Conservation (phyloP, 768 basidiomycete genomes). For the Leccinum disarticulatum region DNA sequence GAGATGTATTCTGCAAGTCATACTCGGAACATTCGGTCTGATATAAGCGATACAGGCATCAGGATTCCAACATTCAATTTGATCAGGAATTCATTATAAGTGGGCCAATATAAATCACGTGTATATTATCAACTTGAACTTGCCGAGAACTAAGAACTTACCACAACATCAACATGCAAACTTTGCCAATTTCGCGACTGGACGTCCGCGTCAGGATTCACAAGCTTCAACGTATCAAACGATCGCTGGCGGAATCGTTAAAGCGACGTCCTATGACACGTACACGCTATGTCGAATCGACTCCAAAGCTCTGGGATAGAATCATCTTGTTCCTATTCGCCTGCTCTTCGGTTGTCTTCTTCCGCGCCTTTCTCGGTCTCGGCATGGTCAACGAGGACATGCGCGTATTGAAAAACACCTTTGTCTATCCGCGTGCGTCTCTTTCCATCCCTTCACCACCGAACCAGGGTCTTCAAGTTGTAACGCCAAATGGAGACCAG, state of each 20-base stretch:
- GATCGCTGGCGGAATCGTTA: neutral
- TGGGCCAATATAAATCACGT: neutral
- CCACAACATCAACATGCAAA: constrained; percentile 18
- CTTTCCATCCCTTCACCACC: neutral
- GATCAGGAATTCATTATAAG: neutral
- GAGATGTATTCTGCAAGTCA: neutral
- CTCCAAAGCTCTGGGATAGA: constrained; percentile 22
- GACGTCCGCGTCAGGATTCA: neutral
- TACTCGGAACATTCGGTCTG: neutral
- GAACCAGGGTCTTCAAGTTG: neutral
- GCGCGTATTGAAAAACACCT: neutral
- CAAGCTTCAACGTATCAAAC: neutral
- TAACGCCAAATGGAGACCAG: neutral
- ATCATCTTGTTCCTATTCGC: constrained; percentile 25
- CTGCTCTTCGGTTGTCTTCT: constrained; percentile 25
- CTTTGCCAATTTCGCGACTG: neutral
- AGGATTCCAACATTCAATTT: neutral
- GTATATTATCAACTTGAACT: neutral
- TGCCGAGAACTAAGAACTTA: neutral
- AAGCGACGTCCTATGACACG: neutral
- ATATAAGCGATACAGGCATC: neutral
- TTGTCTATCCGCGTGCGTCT: neutral
- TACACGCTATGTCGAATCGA: neutral
- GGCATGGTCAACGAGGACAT: constrained; percentile 5
- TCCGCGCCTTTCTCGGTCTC: constrained; percentile 29